Conservation (phyloP, 1,284 basidiomycete species). For the Macrocystidia cucumis region DNA sequence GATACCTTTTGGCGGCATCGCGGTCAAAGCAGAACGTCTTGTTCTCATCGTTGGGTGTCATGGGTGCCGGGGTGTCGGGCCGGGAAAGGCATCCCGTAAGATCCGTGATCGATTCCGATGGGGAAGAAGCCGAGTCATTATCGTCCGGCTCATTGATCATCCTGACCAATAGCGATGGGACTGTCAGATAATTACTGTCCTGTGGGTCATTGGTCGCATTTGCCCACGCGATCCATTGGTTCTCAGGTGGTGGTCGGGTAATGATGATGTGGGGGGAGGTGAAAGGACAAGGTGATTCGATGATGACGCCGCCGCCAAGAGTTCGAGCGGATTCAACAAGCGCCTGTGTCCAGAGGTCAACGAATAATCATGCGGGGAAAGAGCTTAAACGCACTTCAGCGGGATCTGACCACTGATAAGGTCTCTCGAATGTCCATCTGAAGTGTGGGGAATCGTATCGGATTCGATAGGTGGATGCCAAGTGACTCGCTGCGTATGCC, state of each 20-base stretch:
- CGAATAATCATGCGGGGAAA: background rate
- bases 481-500: conserved; percentile 29
- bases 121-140: conserved; percentile 1
- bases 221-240: conserved; percentile 24
- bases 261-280: conserved; percentile 44
- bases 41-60: conserved; percentile 13
- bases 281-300: conserved; percentile 36
- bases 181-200: conserved; percentile 23
- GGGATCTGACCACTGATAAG: conserved; percentile 39
- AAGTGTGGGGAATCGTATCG: conserved; percentile 26
- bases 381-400: conserved; percentile 25
- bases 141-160: conserved; percentile 15
- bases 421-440: conserved; percentile 23
- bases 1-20: background rate
- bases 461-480: conserved; percentile 22
- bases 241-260: conserved; percentile 28
- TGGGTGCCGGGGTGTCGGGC: conserved; percentile 14
- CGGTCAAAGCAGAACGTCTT: background rate
- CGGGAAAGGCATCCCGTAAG: conserved; percentile 9
- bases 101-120: conserved; percentile 11
- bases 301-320: conserved; percentile 26
- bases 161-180: conserved; percentile 15
- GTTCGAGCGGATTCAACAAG: conserved; percentile 13
- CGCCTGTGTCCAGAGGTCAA: conserved; percentile 20
- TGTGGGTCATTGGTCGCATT: conserved; percentile 25